Evolutionary conservation across 345 rosid genomes (phyloP), one percentile per base, ranked within the genome.

Genomic region (Heritiera littoralis): DNA sequence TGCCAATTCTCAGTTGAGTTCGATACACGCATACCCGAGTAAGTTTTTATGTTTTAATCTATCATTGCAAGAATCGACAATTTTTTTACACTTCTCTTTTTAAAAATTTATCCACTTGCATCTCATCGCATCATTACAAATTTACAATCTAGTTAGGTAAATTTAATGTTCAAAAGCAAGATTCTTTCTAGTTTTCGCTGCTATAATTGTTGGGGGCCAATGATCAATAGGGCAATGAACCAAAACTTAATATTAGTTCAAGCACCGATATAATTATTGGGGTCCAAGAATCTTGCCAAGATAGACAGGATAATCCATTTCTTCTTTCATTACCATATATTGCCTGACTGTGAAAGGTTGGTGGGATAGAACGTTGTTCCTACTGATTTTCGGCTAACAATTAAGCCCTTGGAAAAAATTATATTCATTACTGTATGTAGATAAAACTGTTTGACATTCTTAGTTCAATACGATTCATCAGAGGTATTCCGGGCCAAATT

Each of bases 1-100:
- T 49, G 58, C n/a, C 23, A 46, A 48, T 46, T 13, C 38, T 46
- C 23, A 35, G 58, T 70, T 70, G 74, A 70, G 74, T 70, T 48
- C 4, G 14, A 48, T 23, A 49, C 17, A 71, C 59, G 75, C 59
- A 71, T 12, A 30, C 12, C 18, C 17, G 1, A 43, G 72, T 13
- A 49, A 70, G 75, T 49, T 71, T 51, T 28, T 30, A 49, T 70
- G 74, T 48, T 6, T 28, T 20, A n/a, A 49, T 71, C 3, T 48
- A 7, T 28, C 23, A 56, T 70, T 70, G 58, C 56, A 23, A 46
- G 56, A 69, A 46, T 69, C 40, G 40, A 46, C 56, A 6, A 69
- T 3, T 23, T 5, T 5, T 69, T 46, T 55, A 5, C 60, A 18
- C 23, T 6, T 18, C n/a, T 5, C 4, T 15, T 6, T 43, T 6